Evolutionary conservation across 306 rosid genomes (phyloP), one percentile per base, ranked within the genome.

Genomic region (Pyrus bretschneideri): DNA sequence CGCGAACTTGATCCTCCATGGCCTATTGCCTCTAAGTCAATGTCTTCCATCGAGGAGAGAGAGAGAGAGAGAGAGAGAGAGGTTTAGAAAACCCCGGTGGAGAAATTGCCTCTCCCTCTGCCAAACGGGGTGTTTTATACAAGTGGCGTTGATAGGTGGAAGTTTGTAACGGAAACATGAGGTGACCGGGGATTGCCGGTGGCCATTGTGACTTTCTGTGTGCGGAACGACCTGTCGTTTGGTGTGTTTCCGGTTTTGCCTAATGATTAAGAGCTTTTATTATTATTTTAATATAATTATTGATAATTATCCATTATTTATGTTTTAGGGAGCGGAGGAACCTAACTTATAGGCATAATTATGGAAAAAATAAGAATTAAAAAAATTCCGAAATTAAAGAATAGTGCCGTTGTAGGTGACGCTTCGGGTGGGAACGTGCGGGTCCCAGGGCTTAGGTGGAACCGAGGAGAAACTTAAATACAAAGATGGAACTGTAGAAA

Each of bases 21-120:
- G 23, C 76, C 74, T 40, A 52, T 45, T 11, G 96, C 76, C 75
- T 89, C 89, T 4, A 62, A 80, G 27, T 86, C 88, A 14, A 78
- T n/a, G 67, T 14, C 83, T 11, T 75, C 81, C 4, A 75, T 66
- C 11, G 68, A 18, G 23, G 14, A 13, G 44, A 19, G 31, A n/a
- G n/a, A n/a, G n/a, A n/a, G n/a, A 27, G 9, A 31, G 68, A 22
- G 9, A 2, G 2, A 23, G 22, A 23, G 14, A 9, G 44, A 12
- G 31, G 5, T 7, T 0, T 10, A 11, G 65, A 66, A 29, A 75
- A 64, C 17, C 12, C 45, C 45, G 1, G 19, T 31, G 2, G 2
- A 18, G 45, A 21, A 31, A 18, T 30, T 31, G 22, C 23, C 23
- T 64, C 45, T 29, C 35, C 5, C 42, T 31, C 15, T 64, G 69